Evolutionary conservation across 306 rosid genomes (phyloP).

Genomic region (Cyamopsis tetragonoloba): DNA sequence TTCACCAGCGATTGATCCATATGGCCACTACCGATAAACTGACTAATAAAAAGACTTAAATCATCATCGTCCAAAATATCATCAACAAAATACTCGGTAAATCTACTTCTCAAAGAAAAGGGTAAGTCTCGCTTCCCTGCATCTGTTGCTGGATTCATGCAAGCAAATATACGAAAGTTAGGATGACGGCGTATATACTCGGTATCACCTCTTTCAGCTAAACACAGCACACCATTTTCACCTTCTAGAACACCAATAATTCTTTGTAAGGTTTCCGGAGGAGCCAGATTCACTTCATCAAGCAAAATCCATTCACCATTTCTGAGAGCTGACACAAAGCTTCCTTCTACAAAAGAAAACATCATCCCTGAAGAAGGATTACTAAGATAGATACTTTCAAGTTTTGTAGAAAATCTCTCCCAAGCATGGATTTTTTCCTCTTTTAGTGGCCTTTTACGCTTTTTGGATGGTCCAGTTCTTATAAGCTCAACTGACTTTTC

Average conservation of each 20-base stretch:
- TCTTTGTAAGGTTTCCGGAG: slow-evolving; percentile 93
- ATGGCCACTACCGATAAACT: slow-evolving; percentile 41
- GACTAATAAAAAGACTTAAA: slow-evolving; percentile 54
- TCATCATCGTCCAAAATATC: slow-evolving; percentile 79
- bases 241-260: slow-evolving; percentile 89
- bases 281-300: slow-evolving; percentile 97
- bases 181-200: slow-evolving; percentile 72
- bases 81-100: slow-evolving; percentile 88
- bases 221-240: slow-evolving; percentile 72
- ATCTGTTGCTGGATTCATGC: slow-evolving; percentile 99
- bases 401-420: slow-evolving; percentile 57
- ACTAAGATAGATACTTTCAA: slow-evolving; percentile 44
- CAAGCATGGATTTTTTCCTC: slow-evolving; percentile 60
- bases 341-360: slow-evolving; percentile 95
- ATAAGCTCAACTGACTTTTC: slow-evolving; percentile 34
- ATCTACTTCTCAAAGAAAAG: slow-evolving; percentile 77
- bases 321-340: slow-evolving; percentile 79
- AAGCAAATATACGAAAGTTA: slow-evolving; percentile 86
- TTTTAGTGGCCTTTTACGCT: slow-evolving; percentile 57
- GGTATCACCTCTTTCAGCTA: slow-evolving; percentile 92
- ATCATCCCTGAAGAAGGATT: slow-evolving; percentile 65
- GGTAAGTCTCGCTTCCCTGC: slow-evolving; percentile 94
- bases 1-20: slow-evolving; percentile 37
- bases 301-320: slow-evolving; percentile 95
- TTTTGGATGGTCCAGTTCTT: slow-evolving; percentile 38